Percentiles rank a stretch among this genome's conserved stretches.
Conservation (phyloP, 2,329 filamentous ascomycete species). For the Colletotrichum lindemuthianum region DNA sequence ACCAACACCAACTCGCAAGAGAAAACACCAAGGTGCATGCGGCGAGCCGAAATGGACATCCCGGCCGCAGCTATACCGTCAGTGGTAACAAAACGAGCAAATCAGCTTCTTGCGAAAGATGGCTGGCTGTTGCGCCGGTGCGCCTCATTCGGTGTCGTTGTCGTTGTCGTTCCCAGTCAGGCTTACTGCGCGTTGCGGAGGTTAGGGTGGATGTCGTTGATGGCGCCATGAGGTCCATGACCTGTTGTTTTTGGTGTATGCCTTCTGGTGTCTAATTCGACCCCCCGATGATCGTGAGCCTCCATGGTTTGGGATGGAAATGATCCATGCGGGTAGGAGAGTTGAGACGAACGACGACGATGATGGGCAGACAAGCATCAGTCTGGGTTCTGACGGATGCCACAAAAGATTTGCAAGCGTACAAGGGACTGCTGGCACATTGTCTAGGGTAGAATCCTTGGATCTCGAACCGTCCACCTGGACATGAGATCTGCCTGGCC, state of each 20-base stretch:
- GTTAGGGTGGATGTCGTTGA: no score
- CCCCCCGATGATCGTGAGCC: neutral
- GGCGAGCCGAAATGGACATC: slow-evolving; percentile 1
- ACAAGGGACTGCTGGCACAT: neutral
- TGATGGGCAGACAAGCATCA: neutral
- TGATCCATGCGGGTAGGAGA: neutral
- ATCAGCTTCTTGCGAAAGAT: no score
- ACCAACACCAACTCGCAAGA: neutral
- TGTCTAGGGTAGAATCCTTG: neutral
- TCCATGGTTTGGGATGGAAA: neutral
- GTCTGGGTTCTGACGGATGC: neutral
- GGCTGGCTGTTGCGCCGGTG: neutral
- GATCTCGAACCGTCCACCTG: slow-evolving; percentile 3
- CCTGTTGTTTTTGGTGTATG: no score
- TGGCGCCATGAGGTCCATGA: no score
- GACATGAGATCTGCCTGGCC: neutral
- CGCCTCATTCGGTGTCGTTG: no score
- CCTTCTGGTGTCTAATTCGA: no score
- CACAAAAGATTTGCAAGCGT: neutral
- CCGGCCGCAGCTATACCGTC: neutral
- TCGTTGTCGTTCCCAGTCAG: no score
- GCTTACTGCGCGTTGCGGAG: no score
- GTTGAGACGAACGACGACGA: neutral
- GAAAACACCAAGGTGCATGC: neutral
- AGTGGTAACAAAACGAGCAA: neutral